Base-by-base conservation (phyloP, 2,329 filamentous ascomycete genomes). In the Claviceps spartinae region DNA sequence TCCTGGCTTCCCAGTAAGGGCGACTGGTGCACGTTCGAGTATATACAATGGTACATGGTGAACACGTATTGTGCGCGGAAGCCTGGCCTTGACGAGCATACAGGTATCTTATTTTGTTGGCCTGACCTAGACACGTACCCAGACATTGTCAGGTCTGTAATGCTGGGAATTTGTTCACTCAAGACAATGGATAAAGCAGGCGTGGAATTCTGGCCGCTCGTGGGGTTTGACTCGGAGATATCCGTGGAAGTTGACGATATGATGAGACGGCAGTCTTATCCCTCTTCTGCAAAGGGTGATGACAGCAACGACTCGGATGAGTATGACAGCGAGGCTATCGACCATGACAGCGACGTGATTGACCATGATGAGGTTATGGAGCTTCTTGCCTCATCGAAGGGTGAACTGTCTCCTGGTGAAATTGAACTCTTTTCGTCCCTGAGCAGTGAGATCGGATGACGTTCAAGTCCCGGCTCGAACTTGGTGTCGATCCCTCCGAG, bases 291-390 rank as follows among this genome's bases (percentile, higher is more conserved):
- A 5, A 5, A 49, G 43, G 30, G 50, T 3, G 49, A 48, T 2
- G 53, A 53, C 0, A 54, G 57, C 0, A 52, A 53, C 0, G 58
- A 61, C 0, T 53, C 55, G 2, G 58, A 68, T 34, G 61, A 65
- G 45, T 70, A 70, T 38, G 67, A 70, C 48, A 59, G 51, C 1
- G 60, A 61, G 8, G 60, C 67, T 16, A 52, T 59, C 1, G 61
- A 66, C 55, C 2, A 53, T 54, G 1, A 54, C 2, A 16, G 11
- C 59, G 1, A 8, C 2, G 26, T 2, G 26, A 30, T 30, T 8
- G 7, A 22, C 22, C 22, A 22, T 22, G 22, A 22, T 22, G 22
- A 22, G 22, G 22, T 22, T 22, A 22, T 22, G 22, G 22, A 22
- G 22, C 22, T 22, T 22, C 22, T 22, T 22, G 22, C 22, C 22